A percentile compares a stretch with the other conserved stretches of the same genome.
These are phyloP conservation scores for Fusarium sp. DNA, from an alignment of 2,329 filamentous ascomycete genomes.

Conservation along the genomic window DNA sequence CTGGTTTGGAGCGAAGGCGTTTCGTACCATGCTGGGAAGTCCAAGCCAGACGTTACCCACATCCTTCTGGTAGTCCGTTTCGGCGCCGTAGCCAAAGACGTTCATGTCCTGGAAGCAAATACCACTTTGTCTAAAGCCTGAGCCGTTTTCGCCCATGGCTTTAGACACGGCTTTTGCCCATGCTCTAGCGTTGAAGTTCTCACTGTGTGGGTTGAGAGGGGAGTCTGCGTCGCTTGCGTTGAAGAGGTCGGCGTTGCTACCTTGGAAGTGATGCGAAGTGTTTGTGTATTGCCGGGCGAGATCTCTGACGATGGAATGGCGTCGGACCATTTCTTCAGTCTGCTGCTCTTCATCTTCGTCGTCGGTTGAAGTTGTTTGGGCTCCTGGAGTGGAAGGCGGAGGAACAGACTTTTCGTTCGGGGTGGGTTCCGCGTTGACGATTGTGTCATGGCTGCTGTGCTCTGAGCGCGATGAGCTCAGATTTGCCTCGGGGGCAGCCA, in stretches of 20 bases:
- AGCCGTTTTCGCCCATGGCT: conserved; percentile 44
- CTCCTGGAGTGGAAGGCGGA: neutral
- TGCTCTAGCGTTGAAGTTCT: conserved; percentile 63
- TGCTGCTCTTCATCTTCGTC: conserved; percentile 15
- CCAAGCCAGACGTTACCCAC: conserved; percentile 53
- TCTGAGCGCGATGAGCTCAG: conserved; percentile 23
- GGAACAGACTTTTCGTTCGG: conserved; percentile 22
- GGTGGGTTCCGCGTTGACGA: conserved; percentile 27
- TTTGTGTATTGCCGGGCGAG: conserved; percentile 36
- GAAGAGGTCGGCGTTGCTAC: conserved; percentile 33
- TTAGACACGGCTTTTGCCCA: conserved; percentile 51
- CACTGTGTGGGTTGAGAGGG: conserved; percentile 61
- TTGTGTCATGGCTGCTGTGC: conserved; percentile 36
- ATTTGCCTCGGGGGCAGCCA: conserved; percentile 27
- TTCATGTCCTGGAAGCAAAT: conserved; percentile 61
- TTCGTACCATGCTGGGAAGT: conserved; percentile 27
- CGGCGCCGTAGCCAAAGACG: conserved; percentile 59
- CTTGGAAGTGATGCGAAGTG: conserved; percentile 30
- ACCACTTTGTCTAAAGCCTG: conserved; percentile 47
- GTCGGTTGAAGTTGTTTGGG: conserved; percentile 15
- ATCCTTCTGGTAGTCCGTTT: conserved; percentile 62
- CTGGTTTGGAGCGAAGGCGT: neutral
- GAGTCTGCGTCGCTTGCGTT: conserved; percentile 50
- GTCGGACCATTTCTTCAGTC: conserved; percentile 33
- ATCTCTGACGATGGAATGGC: conserved; percentile 41